Evolutionary conservation across 257 asterid species (phyloP).

Genomic region (Solanum acaule): DNA sequence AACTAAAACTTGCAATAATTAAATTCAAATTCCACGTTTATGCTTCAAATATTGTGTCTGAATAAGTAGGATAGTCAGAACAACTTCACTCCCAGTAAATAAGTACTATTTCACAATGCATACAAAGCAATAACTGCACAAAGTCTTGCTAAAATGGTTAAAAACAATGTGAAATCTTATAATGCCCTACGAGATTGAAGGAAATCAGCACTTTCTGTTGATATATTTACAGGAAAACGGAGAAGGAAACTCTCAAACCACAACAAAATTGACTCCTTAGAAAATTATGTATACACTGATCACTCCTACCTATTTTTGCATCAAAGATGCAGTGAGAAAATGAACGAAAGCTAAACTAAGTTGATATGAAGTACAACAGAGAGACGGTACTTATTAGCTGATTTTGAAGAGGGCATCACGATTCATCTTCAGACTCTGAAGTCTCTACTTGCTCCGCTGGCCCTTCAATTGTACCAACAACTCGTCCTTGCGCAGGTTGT

Average conservation of each 20-base stretch:
- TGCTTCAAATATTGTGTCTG: background rate
- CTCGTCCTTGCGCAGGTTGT: slow-evolving; percentile 39
- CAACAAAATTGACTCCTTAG: background rate
- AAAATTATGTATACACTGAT: background rate
- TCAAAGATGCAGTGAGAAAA: background rate
- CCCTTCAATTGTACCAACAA: slow-evolving; percentile 36
- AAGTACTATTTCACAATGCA: background rate
- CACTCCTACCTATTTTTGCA: background rate
- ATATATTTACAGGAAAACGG: background rate
- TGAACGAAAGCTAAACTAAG: background rate
- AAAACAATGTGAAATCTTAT: background rate
- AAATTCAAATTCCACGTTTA: background rate
- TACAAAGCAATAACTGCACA: background rate
- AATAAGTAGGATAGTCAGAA: background rate
- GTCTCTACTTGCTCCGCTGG: slow-evolving; percentile 21
- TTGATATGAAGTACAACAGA: background rate
- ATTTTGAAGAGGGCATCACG: background rate
- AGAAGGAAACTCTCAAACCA: background rate
- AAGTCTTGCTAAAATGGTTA: background rate
- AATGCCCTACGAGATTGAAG: background rate
- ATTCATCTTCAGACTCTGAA: slow-evolving; percentile 45
- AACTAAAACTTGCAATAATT: background rate
- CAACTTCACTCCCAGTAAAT: background rate
- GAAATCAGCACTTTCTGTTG: background rate
- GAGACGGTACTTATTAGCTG: background rate